Conservation (phyloP, 306 rosid species). For the Cyamopsis tetragonoloba region DNA sequence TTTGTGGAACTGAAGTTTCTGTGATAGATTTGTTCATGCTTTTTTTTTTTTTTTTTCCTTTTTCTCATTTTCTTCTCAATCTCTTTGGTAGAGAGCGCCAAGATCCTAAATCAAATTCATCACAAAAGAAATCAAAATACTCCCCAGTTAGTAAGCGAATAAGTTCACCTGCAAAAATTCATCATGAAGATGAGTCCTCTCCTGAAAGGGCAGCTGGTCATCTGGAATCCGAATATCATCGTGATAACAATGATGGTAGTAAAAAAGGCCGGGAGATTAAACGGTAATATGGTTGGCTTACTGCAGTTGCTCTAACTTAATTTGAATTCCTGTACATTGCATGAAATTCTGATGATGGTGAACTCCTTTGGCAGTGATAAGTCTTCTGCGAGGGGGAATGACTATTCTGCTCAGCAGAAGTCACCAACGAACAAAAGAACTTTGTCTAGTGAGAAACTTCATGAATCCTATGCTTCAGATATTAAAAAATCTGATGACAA, state of each 20-base stretch:
- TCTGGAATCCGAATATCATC: constrained; percentile 29
- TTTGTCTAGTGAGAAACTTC: constrained; percentile 43
- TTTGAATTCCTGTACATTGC: constrained; percentile 4
- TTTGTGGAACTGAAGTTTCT: neutral
- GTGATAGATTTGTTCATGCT: constrained; percentile 13
- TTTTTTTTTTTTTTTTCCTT: neutral
- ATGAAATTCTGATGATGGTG: constrained; percentile 28
- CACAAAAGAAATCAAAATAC: constrained; percentile 36
- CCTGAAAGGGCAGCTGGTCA: constrained; percentile 42
- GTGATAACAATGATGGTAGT: constrained; percentile 34
- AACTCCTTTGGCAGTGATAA: constrained; percentile 48
- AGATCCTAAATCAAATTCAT: constrained; percentile 39
- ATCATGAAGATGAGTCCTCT: constrained; percentile 37
- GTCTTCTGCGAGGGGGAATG: constrained; percentile 36
- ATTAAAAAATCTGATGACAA: constrained; percentile 48
- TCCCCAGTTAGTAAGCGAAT: constrained; percentile 41
- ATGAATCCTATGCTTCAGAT: constrained; percentile 37
- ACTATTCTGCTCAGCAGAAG: constrained; percentile 39
- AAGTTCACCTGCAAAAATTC: constrained; percentile 40
- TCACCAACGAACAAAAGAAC: constrained; percentile 40
- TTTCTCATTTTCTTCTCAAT: constrained; percentile 1
- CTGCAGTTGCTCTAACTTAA: constrained; percentile 17
- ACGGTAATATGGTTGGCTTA: constrained; percentile 39
- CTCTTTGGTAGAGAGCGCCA: constrained; percentile 41
- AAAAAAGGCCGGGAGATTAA: constrained; percentile 42